Base-by-base conservation (phyloP, 73 alveolate genomes). In the Paramecium tetraurelia region DNA sequence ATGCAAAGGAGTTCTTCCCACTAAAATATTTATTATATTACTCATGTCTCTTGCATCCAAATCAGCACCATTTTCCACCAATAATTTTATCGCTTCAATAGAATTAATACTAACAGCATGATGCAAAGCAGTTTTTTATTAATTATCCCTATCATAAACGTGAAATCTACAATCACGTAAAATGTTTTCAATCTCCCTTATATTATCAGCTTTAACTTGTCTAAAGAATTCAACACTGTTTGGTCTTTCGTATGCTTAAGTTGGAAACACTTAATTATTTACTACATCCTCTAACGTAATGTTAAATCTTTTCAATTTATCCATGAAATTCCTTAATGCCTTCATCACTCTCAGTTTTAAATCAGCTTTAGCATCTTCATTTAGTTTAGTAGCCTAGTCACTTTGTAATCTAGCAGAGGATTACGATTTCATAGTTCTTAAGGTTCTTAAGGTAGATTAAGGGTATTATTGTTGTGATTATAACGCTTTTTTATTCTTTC, bases 1-100 rank as follows among this genome's bases (percentile, higher is more conserved):
- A 76, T 76, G 89, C 7, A 76, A 41, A 0, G 89, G 89, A 14
- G 72, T 76, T 76, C 89, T 33, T 35, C 89, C 89, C 72, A 76
- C 86, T 71, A 71, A 29, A 27, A 59, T 59, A 59, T 24, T 10
- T 0, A 71, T 71, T 22, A 31, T 12, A 22, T 29, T 71, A 71
- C 86, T 76, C 89, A 76, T 76, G 16, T 76, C 89, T 12, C 89
- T 18, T 5, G 63, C 40, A 76, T 76, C 89, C 10, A 76, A 9
- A 76, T 76, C 89, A 18, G 89, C 89, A 35, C 89, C 89, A 76
- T 36, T 43, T 43, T 76, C 88, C 9, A 76, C 21, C 10, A 76
- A 41, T 29, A 76, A 7, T 76, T 36, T 76, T 0, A 76, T 41
- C 7, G 48, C 21, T 20, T 76, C 72, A 43, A 76, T 76, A 16